A percentile compares a stretch with the other conserved stretches of the same genome.
phyloP scores from a whole-genome alignment of 2,329 filamentous ascomycete species.

The Pleoardoris graminearum region DNA sequence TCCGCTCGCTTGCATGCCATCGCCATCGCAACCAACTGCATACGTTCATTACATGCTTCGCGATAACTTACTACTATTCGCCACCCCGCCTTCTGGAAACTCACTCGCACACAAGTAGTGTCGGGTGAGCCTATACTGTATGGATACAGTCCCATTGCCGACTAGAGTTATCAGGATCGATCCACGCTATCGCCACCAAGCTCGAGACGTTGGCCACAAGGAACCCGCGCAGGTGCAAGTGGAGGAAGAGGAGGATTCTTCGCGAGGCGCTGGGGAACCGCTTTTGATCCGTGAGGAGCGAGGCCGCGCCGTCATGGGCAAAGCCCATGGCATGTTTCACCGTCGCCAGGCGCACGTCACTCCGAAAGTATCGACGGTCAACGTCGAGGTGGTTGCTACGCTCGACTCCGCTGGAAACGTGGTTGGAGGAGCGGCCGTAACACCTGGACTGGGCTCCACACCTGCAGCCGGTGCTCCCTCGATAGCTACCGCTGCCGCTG shows the following conservation, averaged over 20 bases:
- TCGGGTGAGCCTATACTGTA: constrained; percentile 21
- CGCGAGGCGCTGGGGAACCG: constrained; percentile 17
- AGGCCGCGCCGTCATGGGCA: constrained; percentile 32
- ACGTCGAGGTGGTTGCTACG: constrained; percentile 36
- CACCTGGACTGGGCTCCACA: constrained; percentile 13
- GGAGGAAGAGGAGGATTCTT: constrained; percentile 19
- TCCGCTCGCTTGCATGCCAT: constrained; percentile 39
- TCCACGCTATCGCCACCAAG: constrained; percentile 27
- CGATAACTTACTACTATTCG: constrained; percentile 20
- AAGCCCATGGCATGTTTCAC: constrained; percentile 40
- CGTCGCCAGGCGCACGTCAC: constrained; percentile 29
- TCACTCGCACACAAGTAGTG: constrained; percentile 22
- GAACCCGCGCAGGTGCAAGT: constrained; percentile 15
- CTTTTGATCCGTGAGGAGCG: constrained; percentile 25
- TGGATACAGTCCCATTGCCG: constrained; percentile 33
- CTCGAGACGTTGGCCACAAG: constrained; percentile 18
- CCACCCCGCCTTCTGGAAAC: constrained; percentile 27
- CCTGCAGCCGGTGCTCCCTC: constrained; percentile 7
- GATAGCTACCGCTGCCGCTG: not conserved
- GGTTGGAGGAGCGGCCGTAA: constrained; percentile 30
- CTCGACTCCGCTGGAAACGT: constrained; percentile 35
- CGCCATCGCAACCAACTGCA: constrained; percentile 26
- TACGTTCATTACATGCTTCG: constrained; percentile 37
- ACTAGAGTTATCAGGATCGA: constrained; percentile 31
- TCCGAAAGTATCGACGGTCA: constrained; percentile 29